Conservation (phyloP, 202 grass and related monocot genomes). For the Cymbopogon flexuosus region DNA sequence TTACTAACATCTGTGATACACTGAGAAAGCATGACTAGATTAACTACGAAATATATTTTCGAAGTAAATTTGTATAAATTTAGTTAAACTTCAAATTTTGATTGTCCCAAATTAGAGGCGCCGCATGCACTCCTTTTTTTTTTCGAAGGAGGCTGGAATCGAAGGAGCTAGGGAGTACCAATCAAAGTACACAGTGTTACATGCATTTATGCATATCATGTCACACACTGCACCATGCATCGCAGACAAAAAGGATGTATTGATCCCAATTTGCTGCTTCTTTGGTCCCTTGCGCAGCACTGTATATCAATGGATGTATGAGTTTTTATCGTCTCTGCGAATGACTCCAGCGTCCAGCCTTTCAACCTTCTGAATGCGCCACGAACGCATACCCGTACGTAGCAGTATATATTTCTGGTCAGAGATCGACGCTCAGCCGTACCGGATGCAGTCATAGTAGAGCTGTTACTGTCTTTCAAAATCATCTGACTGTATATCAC, state of each 20-base stretch:
- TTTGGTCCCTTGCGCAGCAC: background rate
- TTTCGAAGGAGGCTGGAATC: too few species aligned
- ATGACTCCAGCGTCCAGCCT: background rate
- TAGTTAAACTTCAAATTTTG: too few species aligned
- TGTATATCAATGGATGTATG: too few species aligned
- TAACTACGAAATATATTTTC: background rate
- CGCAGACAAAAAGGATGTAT: background rate
- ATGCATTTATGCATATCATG: background rate
- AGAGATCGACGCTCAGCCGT: background rate
- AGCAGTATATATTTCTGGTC: background rate
- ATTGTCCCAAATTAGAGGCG: too few species aligned
- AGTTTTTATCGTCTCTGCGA: background rate
- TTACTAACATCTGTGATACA: too few species aligned
- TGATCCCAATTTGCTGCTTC: background rate
- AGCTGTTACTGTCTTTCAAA: background rate
- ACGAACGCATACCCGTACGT: background rate
- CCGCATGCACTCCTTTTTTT: too few species aligned
- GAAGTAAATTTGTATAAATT: background rate
- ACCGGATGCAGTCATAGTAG: background rate
- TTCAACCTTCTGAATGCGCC: background rate
- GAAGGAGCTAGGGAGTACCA: background rate
- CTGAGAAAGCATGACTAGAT: background rate
- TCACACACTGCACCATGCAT: background rate
- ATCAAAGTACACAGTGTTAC: background rate
- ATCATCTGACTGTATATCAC: background rate